A percentile compares a stretch with the other conserved stretches of the same genome.
These are phyloP conservation scores for Tetracentron sinense DNA, from an alignment of 164 flowering plant genomes.

Conservation along the genomic window DNA sequence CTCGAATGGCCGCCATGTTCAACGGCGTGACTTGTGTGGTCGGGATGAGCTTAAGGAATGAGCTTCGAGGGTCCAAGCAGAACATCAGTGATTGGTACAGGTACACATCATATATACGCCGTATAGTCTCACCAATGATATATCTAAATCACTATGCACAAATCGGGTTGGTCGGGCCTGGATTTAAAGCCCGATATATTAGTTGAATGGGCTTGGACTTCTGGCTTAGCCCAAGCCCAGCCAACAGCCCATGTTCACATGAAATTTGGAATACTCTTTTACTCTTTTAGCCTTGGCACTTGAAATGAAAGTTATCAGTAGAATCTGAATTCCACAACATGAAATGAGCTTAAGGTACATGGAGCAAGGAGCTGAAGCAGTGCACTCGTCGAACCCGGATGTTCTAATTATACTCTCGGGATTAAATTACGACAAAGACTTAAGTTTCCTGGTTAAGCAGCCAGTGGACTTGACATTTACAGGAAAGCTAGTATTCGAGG, in stretches of 20 bases:
- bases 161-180: too few species aligned
- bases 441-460: constrained; percentile 41
- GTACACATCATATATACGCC: constrained; percentile 23
- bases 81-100: constrained; percentile 66
- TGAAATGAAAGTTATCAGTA: too few species aligned
- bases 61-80: constrained; percentile 75
- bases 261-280: too few species aligned
- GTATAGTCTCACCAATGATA: not conserved
- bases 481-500: constrained; percentile 62
- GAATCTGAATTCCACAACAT: too few species aligned
- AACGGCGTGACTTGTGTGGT: constrained; percentile 47
- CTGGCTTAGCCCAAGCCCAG: too few species aligned
- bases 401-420: constrained; percentile 76
- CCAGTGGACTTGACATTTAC: constrained; percentile 48
- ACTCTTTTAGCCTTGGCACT: too few species aligned
- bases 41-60: constrained; percentile 90
- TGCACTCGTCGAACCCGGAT: constrained; percentile 74
- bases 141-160: too few species aligned
- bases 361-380: constrained; percentile 86
- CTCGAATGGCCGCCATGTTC: constrained; percentile 62
- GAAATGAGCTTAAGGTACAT: constrained; percentile 48
- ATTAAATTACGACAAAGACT: constrained; percentile 52
- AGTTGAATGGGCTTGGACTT: too few species aligned
- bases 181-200: too few species aligned
- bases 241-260: too few species aligned